Evolutionary conservation across 2,329 filamentous ascomycete species (phyloP).

Genomic region (Daldinia eschscholtzii): DNA sequence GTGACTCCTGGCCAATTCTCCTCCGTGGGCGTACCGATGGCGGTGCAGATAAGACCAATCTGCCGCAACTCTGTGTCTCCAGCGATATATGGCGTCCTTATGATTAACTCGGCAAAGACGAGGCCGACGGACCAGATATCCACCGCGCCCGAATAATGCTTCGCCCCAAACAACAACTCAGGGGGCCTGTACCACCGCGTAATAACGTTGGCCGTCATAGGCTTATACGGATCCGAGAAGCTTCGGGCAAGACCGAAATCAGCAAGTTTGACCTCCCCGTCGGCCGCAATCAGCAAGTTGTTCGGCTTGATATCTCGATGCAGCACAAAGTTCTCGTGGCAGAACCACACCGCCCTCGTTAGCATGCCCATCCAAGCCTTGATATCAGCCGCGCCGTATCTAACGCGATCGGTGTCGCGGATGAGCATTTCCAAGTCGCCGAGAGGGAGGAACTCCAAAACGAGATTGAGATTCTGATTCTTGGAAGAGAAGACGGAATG

Average conservation of each 20-base stretch:
- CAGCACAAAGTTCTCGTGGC: slow-evolving; percentile 92
- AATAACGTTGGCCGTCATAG: slow-evolving; percentile 95
- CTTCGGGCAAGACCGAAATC: slow-evolving; percentile 95
- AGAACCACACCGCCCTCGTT: slow-evolving; percentile 93
- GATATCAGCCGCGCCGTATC: slow-evolving; percentile 89
- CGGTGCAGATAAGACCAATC: slow-evolving; percentile 84
- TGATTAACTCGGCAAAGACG: slow-evolving; percentile 91
- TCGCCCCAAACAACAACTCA: slow-evolving; percentile 90
- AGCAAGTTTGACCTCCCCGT: slow-evolving; percentile 93
- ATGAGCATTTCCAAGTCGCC: slow-evolving; percentile 96
- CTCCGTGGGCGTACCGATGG: slow-evolving; percentile 90
- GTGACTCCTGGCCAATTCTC: slow-evolving; percentile 95
- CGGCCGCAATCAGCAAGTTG: slow-evolving; percentile 93
- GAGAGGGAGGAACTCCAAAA: slow-evolving; percentile 92
- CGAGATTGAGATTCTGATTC: slow-evolving; percentile 94
- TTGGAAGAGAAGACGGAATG: slow-evolving; percentile 95
- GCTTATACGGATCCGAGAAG: slow-evolving; percentile 87
- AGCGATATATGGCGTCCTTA: slow-evolving; percentile 84
- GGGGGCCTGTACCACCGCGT: slow-evolving; percentile 97
- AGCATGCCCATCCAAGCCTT: slow-evolving; percentile 99
- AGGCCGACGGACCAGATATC: slow-evolving; percentile 95
- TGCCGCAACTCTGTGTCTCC: slow-evolving; percentile 90
- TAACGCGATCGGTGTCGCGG: slow-evolving; percentile 81
- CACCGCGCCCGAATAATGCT: slow-evolving; percentile 89
- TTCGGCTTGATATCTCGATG: slow-evolving; percentile 99